Base-by-base conservation (phyloP, 129 eudicot species). In the Glebionis coronaria region DNA sequence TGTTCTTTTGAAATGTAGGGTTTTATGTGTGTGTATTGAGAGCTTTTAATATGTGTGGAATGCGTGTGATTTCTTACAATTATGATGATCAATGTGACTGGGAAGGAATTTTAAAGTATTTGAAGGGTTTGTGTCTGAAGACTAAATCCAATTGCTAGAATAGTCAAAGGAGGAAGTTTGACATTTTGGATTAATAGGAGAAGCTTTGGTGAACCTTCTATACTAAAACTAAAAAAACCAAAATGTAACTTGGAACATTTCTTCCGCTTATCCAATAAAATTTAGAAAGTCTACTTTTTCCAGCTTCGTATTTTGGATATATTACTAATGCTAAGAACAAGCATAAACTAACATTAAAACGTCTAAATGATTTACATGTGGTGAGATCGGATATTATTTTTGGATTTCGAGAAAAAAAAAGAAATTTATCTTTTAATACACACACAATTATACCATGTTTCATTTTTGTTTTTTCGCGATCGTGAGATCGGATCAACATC, bases 111-210 rank as follows among this genome's bases (percentile, higher is more conserved):
- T 28, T 72, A 5, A 58, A 64, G 35, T 53, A 76, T 76, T 38
- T 61, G 31, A 51, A 72, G 67, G 69, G 60, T 31, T 23, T 78
- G 46, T 72, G 57, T 44, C n/a, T 35, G 71, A 67, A 66, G 82
- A 78, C 78, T 44, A 60, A 47, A 78, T 78, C 78, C 78, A 78
- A 66, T 5, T 61, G 38, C 16, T 9, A n/a, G 63, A 72, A 64
- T 72, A 59, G 82, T 78, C 82, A 78, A 78, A 29, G 52, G 27
- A 60, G 62, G 45, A 19, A 62, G 67, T 12, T 78, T 63, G 82
- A 78, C 80, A 40, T 75, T 40, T 27, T 13, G 56, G 25, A 23
- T 23, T 23, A 23, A 23, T 23, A 23, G 25, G 25, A 7, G 79
- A 75, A 75, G 69, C 28, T 49, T 67, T 75, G 79, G 12, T 49